These are phyloP conservation scores for Russula lepida DNA, from an alignment of 768 basidiomycete genomes.

Conservation along the genomic window DNA sequence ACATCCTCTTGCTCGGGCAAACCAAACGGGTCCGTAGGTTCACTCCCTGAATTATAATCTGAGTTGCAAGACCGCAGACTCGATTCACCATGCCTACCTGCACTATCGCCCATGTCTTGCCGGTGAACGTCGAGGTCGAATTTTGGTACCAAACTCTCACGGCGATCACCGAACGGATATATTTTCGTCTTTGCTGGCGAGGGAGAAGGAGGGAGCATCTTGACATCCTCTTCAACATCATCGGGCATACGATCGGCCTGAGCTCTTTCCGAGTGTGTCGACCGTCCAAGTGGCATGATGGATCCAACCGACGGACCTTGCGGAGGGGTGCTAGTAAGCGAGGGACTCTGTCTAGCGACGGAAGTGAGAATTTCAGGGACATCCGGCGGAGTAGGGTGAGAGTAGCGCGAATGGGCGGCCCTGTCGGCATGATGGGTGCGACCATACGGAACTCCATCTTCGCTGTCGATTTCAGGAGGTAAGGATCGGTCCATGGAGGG, in stretches of 20 bases:
- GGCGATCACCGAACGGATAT: slow-evolving; percentile 15
- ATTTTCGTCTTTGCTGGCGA: slow-evolving; percentile 32
- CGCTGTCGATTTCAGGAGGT: slow-evolving; percentile 51
- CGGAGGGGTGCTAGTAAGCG: slow-evolving; percentile 20
- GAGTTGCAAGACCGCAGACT: not conserved
- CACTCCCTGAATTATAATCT: slow-evolving; percentile 21
- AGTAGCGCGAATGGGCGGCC: slow-evolving; percentile 33
- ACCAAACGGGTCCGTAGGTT: slow-evolving; percentile 26
- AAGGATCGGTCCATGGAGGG: slow-evolving; percentile 30
- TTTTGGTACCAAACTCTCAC: slow-evolving; percentile 31
- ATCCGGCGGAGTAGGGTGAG: slow-evolving; percentile 22
- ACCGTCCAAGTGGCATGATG: slow-evolving; percentile 30
- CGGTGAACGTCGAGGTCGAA: slow-evolving; percentile 26
- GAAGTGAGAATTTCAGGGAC: slow-evolving; percentile 1
- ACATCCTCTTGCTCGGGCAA: slow-evolving; percentile 25
- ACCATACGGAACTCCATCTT: slow-evolving; percentile 57
- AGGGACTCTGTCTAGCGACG: slow-evolving; percentile 13
- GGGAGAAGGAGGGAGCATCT: slow-evolving; percentile 43
- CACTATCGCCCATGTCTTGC: not conserved
- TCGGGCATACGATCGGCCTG: slow-evolving; percentile 19
- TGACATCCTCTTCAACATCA: slow-evolving; percentile 34
- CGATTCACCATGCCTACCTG: slow-evolving; percentile 4
- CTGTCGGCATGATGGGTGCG: slow-evolving; percentile 54
- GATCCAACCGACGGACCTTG: slow-evolving; percentile 23
- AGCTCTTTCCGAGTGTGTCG: slow-evolving; percentile 34